Evolutionary conservation across 768 basidiomycete species (phyloP).

Genomic region (Mycena vitilis): DNA sequence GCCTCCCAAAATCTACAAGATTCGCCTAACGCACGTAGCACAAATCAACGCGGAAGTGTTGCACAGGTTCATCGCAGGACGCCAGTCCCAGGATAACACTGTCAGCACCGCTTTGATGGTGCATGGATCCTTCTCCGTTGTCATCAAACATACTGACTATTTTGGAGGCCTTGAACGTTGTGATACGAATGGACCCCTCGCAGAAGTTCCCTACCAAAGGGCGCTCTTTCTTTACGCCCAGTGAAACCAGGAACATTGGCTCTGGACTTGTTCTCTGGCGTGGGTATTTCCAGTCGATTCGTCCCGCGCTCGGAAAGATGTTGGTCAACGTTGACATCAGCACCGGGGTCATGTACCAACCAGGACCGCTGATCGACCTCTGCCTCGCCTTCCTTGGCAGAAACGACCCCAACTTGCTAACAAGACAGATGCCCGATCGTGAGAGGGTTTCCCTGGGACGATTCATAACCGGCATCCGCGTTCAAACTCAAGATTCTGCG

Average conservation of each 20-base stretch:
- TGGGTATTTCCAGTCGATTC: slow-evolving; percentile 79
- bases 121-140: slow-evolving; percentile 31
- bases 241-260: slow-evolving; percentile 62
- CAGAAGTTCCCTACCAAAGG: slow-evolving; percentile 76
- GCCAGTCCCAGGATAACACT: slow-evolving; percentile 71
- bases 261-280: slow-evolving; percentile 73
- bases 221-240: slow-evolving; percentile 76
- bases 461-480: slow-evolving; percentile 65
- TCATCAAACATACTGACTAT: not conserved
- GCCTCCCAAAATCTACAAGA: slow-evolving; percentile 24
- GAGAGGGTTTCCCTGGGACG: slow-evolving; percentile 66
- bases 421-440: slow-evolving; percentile 62
- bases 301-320: slow-evolving; percentile 70
- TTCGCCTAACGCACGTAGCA: slow-evolving; percentile 19
- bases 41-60: slow-evolving; percentile 41
- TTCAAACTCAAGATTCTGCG: slow-evolving; percentile 56
- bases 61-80: slow-evolving; percentile 53
- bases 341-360: slow-evolving; percentile 78
- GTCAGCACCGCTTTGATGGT: slow-evolving; percentile 77
- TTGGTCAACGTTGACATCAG: slow-evolving; percentile 78
- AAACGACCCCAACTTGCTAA: slow-evolving; percentile 53
- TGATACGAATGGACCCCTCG: slow-evolving; percentile 76
- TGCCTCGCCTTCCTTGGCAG: slow-evolving; percentile 62
- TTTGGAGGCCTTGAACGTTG: slow-evolving; percentile 73
- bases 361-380: slow-evolving; percentile 63